phyloP scores from a whole-genome alignment of 2,329 filamentous ascomycete genomes.

The Botryotinia convoluta region DNA sequence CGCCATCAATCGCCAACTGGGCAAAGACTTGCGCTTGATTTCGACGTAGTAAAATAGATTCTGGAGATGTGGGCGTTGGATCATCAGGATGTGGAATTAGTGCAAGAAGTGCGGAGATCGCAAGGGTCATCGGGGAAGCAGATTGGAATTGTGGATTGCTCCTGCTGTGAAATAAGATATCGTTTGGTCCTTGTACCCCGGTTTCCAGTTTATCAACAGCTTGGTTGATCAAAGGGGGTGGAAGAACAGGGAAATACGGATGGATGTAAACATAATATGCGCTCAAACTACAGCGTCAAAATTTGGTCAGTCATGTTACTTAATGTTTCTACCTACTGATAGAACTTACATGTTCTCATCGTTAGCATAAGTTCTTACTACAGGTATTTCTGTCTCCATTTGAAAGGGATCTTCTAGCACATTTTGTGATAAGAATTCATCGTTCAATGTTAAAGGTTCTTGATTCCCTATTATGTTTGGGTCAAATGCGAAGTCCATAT shows the following conservation, averaged over 20 bases:
- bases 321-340: neutral
- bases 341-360: constrained; percentile 34
- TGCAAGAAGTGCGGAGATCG: constrained; percentile 49
- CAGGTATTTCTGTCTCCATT: neutral
- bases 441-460: constrained; percentile 17
- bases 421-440: constrained; percentile 22
- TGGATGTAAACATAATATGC: constrained; percentile 54
- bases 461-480: neutral
- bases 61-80: constrained; percentile 34
- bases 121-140: constrained; percentile 45
- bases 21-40: constrained; percentile 50
- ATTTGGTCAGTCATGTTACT: neutral
- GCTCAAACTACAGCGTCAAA: constrained; percentile 40
- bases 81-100: constrained; percentile 46
- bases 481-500: constrained; percentile 4
- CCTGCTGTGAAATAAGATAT: constrained; percentile 39
- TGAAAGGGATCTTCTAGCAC: constrained; percentile 20
- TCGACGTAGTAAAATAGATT: constrained; percentile 46
- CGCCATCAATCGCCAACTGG: constrained; percentile 47
- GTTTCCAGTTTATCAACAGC: constrained; percentile 29
- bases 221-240: constrained; percentile 40
- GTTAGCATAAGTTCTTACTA: constrained; percentile 29
- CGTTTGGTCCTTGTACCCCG: constrained; percentile 31
- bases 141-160: constrained; percentile 42
- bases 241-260: constrained; percentile 50